Percentiles rank a stretch among this genome's conserved stretches.
Evolutionary conservation across 352 stramenopile genomes (phyloP).

Genomic region (Globisporangium abappressorium): DNA sequence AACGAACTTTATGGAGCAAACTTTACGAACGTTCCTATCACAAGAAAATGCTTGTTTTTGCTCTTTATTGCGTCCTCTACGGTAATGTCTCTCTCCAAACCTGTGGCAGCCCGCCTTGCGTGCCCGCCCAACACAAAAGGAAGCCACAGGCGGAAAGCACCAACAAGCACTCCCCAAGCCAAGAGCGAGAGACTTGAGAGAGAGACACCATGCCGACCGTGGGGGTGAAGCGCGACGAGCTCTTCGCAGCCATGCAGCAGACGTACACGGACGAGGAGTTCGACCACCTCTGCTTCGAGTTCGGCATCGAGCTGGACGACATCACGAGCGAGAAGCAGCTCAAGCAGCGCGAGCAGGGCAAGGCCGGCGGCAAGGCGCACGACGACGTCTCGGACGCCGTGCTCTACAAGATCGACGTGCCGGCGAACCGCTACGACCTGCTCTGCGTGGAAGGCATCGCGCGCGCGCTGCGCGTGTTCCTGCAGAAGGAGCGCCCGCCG

Average conservation of each 20-base stretch:
- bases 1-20: too few relatives aligned
- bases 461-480: conserved; percentile 95
- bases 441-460: conserved; percentile 98
- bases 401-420: conserved; percentile 99
- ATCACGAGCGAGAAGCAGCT: conserved; percentile 87
- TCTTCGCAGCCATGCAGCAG: conserved; percentile 96
- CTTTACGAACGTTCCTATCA: neutral
- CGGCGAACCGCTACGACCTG: conserved; percentile 99
- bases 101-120: neutral
- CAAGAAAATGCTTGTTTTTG: conserved; percentile 5
- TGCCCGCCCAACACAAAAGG: conserved; percentile 1
- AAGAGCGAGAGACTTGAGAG: neutral
- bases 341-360: conserved; percentile 80
- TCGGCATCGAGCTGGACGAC: conserved; percentile 98
- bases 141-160: too few relatives aligned
- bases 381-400: conserved; percentile 83
- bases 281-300: conserved; percentile 99
- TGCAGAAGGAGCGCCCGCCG: conserved; percentile 93
- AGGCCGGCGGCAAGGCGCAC: conserved; percentile 44
- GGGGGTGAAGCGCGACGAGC: conserved; percentile 94
- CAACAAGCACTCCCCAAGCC: too few relatives aligned
- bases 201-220: conserved; percentile 95
- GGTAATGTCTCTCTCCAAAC: neutral
- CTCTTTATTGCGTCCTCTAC: neutral
- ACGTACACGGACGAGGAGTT: conserved; percentile 99